Percentiles rank a stretch among this genome's conserved stretches.
Evolutionary conservation across 2,329 filamentous ascomycete genomes (phyloP).

Genomic region (Alternaria sp.): DNA sequence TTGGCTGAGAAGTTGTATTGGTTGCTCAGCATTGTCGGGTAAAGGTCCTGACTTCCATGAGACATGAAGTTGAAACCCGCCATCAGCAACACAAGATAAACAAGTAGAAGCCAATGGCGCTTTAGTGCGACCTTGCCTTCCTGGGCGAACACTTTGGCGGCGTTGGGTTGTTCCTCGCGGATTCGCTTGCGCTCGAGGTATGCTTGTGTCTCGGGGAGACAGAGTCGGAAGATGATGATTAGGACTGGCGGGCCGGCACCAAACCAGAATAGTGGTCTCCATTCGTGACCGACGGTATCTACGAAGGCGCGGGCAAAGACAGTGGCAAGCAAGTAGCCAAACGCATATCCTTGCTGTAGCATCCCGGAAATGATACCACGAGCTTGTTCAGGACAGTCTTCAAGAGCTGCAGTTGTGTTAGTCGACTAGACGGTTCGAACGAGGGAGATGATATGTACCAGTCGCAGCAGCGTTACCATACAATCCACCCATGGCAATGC

Average conservation of each 20-base stretch:
- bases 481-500: conserved; percentile 70
- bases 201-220: conserved; percentile 79
- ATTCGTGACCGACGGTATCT: conserved; percentile 78
- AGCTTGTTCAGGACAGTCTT: conserved; percentile 67
- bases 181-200: conserved; percentile 73
- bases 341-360: conserved; percentile 70
- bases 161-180: conserved; percentile 65
- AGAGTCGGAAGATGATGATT: conserved; percentile 80
- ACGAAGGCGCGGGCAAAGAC: conserved; percentile 69
- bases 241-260: conserved; percentile 80
- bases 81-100: conserved; percentile 87
- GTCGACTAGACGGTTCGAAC: not conserved
- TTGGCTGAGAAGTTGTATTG: conserved; percentile 63
- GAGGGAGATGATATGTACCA: conserved; percentile 23
- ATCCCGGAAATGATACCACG: conserved; percentile 68
- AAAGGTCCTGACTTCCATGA: conserved; percentile 75
- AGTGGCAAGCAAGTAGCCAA: conserved; percentile 69
- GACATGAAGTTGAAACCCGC: conserved; percentile 93
- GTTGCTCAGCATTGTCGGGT: conserved; percentile 67
- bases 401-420: conserved; percentile 55
- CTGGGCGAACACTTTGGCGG: conserved; percentile 72
- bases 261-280: conserved; percentile 91
- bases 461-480: conserved; percentile 70
- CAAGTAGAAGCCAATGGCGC: conserved; percentile 80
- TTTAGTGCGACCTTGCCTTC: conserved; percentile 82